Evolutionary conservation across 305 asterid species (phyloP), one percentile per base, ranked within the genome.

Genomic region (Rubia tinctorum): DNA sequence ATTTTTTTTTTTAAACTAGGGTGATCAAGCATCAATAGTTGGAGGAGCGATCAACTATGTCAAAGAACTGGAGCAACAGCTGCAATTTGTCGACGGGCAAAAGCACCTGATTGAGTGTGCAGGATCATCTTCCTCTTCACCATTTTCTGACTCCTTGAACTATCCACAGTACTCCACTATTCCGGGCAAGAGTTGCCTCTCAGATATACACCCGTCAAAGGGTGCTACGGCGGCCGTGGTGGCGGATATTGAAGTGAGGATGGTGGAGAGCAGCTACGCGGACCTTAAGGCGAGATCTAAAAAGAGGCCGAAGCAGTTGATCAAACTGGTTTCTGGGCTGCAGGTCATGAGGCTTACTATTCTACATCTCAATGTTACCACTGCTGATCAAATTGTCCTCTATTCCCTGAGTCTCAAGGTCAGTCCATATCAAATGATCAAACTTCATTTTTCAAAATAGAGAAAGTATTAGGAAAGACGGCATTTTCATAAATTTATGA

Each of bases 21-120:
- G 75, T 37, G 87, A 81, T 79, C 87, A 83, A 76, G 85, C 85
- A 40, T 83, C 87, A 71, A 81, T 81, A 23, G 75, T 83, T 42
- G 82, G 85, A n/a, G 87, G 82, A 6, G 87, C 85, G 17, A 83
- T 83, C 7, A 84, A 84, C 63, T 84, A 74, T 34, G 83, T 84
- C 30, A 84, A 81, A 72, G 85, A 81, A 66, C 83, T 84, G 7
- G 87, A 84, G 70, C 85, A 84, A 39, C 80, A 81, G 7, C 59
- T 81, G 42, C 87, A 84, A 45, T 75, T 76, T 75, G 79, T 81
- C 4, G 70, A 77, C n/a, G 76, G 83, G 20, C 73, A 66, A 40
- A 80, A 63, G 66, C 76, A 75, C 65, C n/a, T 43, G 47, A 56
- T 18, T 53, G 60, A 53, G 60, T 18, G 60, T 53, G 60, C 23